A percentile compares a stretch with the other conserved stretches of the same genome.
phyloP scores from a whole-genome alignment of 148 eudicot species.

The Pharnaceum exiguum region DNA sequence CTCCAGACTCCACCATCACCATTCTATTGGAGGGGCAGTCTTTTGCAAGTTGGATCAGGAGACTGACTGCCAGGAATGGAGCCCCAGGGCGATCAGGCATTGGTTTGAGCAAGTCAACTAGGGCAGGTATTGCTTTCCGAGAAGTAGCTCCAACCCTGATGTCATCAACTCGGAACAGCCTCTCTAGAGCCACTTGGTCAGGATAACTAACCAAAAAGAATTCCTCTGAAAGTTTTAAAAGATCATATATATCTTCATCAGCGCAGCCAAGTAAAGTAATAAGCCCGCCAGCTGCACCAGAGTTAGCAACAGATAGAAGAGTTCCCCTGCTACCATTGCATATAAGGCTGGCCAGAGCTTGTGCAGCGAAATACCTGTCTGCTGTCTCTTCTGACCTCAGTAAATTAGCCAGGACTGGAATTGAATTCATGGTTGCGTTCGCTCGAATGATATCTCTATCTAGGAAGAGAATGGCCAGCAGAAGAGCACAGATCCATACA shows the following conservation, averaged over 20 bases:
- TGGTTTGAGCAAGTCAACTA: conserved; percentile 93
- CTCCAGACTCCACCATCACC: conserved; percentile 97
- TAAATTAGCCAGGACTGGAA: conserved; percentile 71
- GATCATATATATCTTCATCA: conserved; percentile 73
- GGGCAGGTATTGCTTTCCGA: conserved; percentile 89
- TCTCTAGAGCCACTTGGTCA: conserved; percentile 91
- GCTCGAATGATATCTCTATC: conserved; percentile 84
- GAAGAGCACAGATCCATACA: conserved; percentile 75
- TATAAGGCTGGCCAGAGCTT: conserved; percentile 84
- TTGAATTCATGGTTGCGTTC: conserved; percentile 73
- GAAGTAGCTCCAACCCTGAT: conserved; percentile 93
- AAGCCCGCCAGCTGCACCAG: conserved; percentile 83
- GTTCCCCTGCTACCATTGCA: conserved; percentile 97
- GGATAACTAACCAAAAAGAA: conserved; percentile 74
- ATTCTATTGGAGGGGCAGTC: conserved; percentile 84
- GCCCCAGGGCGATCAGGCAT: conserved; percentile 98
- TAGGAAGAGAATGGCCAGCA: conserved; percentile 82
- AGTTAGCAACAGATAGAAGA: conserved; percentile 89
- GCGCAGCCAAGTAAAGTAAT: conserved; percentile 90
- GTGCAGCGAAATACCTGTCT: conserved; percentile 90
- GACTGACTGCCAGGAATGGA: conserved; percentile 83
- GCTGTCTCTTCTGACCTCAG: conserved; percentile 80
- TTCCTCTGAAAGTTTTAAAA: conserved; percentile 75
- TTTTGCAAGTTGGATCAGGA: conserved; percentile 81
- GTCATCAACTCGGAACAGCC: conserved; percentile 93